Evolutionary conservation across 2,329 filamentous ascomycete species (phyloP), one percentile per base, ranked within the genome.

Genomic region (Epicoccum sorghinum): DNA sequence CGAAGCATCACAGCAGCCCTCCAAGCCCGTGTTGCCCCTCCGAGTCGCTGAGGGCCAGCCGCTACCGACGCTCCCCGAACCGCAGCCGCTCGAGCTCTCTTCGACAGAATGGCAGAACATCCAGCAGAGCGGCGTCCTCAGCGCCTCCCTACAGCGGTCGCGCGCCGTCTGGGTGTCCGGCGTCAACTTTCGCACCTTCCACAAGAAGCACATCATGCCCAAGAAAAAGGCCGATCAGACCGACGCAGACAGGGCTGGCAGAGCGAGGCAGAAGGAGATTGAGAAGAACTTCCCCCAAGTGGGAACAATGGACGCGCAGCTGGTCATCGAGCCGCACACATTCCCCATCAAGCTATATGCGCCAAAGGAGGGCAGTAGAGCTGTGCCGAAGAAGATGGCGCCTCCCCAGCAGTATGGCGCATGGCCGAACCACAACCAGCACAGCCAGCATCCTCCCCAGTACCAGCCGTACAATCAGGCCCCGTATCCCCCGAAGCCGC

Each of bases 301-400:
- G 14, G 71, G 70, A 36, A 47, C 42, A 13, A 33, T 57, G 14
- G 67, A 73, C 35, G 86, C 90, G 58, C 86, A 86, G 30, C 86
- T 96, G 58, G 88, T 86, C 22, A 86, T 93, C 55, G 90, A 93
- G 72, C 91, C 91, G 39, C 89, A 95, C 69, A 84, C 89, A 38
- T 85, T 95, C 63, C 89, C 92, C 61, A 89, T 89, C 52, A 61
- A 64, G 27, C 66, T 74, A 27, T 74, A 70, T 55, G 71, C 66
- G 7, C 69, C 71, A 3, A 59, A 64, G 2, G 71, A 74, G 55
- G 57, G 61, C 14, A 56, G 55, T 27, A 57, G 68, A 25, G 48
- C 63, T 23, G 53, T 56, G 3, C 68, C 61, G 27, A 72, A 70
- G 64, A 74, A 72, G 58, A 46, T 60, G n/a, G 55, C 69, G 22